phyloP scores from a whole-genome alignment of 108 stramenopile genomes.

The Ochromonas danica region DNA sequence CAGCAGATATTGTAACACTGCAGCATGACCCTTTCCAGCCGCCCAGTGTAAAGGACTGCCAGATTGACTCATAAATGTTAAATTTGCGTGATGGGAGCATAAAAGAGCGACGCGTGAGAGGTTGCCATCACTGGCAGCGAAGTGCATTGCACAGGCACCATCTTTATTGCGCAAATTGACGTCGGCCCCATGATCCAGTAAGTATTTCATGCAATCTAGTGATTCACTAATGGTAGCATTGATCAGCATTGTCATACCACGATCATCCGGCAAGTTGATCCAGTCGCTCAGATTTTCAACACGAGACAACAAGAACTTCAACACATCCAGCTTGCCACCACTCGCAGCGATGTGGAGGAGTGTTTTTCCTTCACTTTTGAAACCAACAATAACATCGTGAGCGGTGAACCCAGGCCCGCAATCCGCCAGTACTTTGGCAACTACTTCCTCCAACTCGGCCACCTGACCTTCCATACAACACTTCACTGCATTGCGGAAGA shows the following conservation, averaged over 20 bases:
- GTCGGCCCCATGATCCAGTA: constrained; percentile 45
- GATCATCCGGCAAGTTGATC: background rate
- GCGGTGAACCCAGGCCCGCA: background rate
- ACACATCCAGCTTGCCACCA: background rate
- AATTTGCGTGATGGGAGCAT: constrained; percentile 39
- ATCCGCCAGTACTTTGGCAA: background rate
- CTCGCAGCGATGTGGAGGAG: constrained; percentile 8
- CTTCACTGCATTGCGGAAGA: background rate
- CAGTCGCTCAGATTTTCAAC: background rate
- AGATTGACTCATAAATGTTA: constrained; percentile 41
- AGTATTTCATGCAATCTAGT: constrained; percentile 20
- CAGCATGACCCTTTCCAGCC: constrained; percentile 46
- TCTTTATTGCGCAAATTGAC: constrained; percentile 42
- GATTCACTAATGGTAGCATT: constrained; percentile 29
- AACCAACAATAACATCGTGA: constrained; percentile 28
- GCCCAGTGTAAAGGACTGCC: constrained; percentile 59
- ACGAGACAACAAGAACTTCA: background rate
- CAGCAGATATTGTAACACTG: constrained; percentile 40
- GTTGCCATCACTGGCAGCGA: constrained; percentile 52
- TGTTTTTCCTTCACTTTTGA: constrained; percentile 32
- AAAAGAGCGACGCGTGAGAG: constrained; percentile 39
- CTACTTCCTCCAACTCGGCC: background rate
- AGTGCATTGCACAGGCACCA: constrained; percentile 50
- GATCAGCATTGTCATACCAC: constrained; percentile 7
- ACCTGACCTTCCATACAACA: background rate